phyloP scores from a whole-genome alignment of 139 green algal species.

The Gonium pectorale region DNA sequence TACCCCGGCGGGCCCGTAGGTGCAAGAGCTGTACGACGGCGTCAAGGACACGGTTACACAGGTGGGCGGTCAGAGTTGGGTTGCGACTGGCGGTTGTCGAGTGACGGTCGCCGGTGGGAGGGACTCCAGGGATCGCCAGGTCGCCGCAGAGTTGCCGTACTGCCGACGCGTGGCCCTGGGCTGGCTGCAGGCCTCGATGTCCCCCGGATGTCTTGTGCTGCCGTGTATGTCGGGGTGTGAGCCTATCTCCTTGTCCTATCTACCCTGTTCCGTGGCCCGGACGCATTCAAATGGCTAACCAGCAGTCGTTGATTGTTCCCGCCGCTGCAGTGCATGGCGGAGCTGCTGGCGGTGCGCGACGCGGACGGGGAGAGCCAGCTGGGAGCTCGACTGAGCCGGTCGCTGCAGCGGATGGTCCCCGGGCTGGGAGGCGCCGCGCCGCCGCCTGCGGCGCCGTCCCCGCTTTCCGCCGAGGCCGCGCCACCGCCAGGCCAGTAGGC shows the following conservation, averaged over 20 bases:
- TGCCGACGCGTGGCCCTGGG: too few species aligned
- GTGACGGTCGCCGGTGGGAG: neutral
- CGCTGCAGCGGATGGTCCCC: conserved; percentile 20
- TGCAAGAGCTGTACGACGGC: conserved; percentile 53
- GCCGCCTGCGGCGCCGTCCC: neutral
- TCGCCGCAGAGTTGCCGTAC: too few species aligned
- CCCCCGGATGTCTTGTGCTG: too few species aligned
- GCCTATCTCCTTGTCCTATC: too few species aligned
- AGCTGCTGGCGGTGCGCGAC: conserved; percentile 56
- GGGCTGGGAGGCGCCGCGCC: neutral
- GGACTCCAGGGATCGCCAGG: too few species aligned
- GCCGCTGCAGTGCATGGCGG: conserved; percentile 45
- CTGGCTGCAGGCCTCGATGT: too few species aligned
- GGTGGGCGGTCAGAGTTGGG: too few species aligned
- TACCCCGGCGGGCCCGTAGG: too few species aligned
- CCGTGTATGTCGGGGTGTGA: too few species aligned
- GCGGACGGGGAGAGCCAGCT: conserved; percentile 47
- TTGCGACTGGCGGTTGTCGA: neutral
- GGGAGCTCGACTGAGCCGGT: conserved; percentile 24
- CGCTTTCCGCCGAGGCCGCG: neutral
- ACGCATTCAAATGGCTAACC: too few species aligned
- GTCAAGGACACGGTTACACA: conserved; percentile 43
- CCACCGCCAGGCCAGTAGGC: neutral
- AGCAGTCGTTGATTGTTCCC: neutral
- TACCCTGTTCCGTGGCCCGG: too few species aligned